Conservation (phyloP, 805 yeast genomes). For the Candida mattraensis region DNA sequence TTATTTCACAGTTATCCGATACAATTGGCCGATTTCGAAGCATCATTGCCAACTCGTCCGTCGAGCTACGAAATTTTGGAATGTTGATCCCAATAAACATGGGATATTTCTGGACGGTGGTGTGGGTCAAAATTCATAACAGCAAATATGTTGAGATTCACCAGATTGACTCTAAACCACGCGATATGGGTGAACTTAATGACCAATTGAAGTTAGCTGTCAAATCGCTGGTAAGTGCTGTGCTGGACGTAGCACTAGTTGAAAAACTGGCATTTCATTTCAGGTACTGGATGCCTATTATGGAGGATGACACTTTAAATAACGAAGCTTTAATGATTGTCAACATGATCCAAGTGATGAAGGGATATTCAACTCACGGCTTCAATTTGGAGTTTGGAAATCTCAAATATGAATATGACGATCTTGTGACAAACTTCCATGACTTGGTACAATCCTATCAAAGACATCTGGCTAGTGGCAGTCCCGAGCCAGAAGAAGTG, state of each 20-base stretch:
- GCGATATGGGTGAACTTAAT: conserved; percentile 17
- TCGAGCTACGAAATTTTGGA: conserved; percentile 17
- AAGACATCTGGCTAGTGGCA: conserved; percentile 7
- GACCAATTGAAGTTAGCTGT: conserved; percentile 17
- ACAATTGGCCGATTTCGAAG: background rate
- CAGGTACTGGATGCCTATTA: conserved; percentile 21
- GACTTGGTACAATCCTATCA: conserved; percentile 7
- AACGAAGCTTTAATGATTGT: conserved; percentile 19
- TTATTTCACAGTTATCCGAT: background rate
- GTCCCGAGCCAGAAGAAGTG: conserved; percentile 11
- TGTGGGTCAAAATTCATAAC: conserved; percentile 28
- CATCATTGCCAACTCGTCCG: background rate
- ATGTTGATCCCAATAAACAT: conserved; percentile 24
- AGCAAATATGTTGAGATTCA: conserved; percentile 18
- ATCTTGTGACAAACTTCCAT: conserved; percentile 1
- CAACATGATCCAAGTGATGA: conserved; percentile 17
- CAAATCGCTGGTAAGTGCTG: conserved; percentile 13
- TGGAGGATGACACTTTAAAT: conserved; percentile 24
- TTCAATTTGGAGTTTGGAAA: conserved; percentile 17
- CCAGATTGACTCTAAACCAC: conserved; percentile 26
- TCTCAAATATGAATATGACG: conserved; percentile 6
- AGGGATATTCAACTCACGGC: conserved; percentile 24
- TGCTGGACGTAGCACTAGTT: conserved; percentile 15
- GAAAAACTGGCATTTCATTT: conserved; percentile 17
- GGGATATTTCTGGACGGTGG: conserved; percentile 24